Conservation (phyloP, 2,329 filamentous ascomycete species). For the Colletotrichum orchidophilum region DNA sequence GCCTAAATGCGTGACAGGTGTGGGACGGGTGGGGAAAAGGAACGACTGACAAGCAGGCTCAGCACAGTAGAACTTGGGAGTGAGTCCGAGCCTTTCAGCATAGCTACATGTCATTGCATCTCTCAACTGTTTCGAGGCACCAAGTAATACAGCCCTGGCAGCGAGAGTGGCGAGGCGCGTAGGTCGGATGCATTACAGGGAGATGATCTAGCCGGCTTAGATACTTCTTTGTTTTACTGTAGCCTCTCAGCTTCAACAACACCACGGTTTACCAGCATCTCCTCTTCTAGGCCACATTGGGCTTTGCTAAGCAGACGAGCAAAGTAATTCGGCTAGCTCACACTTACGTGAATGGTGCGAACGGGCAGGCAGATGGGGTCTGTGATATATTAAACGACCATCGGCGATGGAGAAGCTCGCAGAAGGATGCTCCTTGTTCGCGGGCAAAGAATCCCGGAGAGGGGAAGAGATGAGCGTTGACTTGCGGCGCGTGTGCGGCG, state of each 20-base stretch:
- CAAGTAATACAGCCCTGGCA: too few relatives aligned
- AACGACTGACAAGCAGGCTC: constrained; percentile 21
- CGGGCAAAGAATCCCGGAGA: background rate
- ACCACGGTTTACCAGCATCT: background rate
- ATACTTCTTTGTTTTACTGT: background rate
- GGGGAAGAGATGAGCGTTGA: background rate
- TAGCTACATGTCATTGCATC: background rate
- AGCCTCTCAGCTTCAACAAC: background rate
- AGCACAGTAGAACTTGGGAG: constrained; percentile 11
- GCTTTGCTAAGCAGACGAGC: background rate
- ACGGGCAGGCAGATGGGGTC: background rate
- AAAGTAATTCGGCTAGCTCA: background rate
- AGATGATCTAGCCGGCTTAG: background rate
- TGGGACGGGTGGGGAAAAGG: constrained; percentile 9
- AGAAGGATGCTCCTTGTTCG: background rate
- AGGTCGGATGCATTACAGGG: constrained; percentile 5
- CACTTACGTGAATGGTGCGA: constrained; percentile 3
- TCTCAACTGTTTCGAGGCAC: background rate
- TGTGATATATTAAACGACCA: constrained; percentile 10
- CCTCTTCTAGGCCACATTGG: background rate
- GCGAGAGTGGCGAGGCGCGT: constrained; percentile 8
- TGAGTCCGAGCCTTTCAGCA: background rate
- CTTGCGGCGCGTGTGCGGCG: background rate
- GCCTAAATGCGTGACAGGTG: constrained; percentile 28
- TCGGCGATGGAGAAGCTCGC: background rate